Percentiles rank a stretch among this genome's conserved stretches.
Conservation (phyloP, 495 filamentous ascomycete species). For the Penicillium odoratum region DNA sequence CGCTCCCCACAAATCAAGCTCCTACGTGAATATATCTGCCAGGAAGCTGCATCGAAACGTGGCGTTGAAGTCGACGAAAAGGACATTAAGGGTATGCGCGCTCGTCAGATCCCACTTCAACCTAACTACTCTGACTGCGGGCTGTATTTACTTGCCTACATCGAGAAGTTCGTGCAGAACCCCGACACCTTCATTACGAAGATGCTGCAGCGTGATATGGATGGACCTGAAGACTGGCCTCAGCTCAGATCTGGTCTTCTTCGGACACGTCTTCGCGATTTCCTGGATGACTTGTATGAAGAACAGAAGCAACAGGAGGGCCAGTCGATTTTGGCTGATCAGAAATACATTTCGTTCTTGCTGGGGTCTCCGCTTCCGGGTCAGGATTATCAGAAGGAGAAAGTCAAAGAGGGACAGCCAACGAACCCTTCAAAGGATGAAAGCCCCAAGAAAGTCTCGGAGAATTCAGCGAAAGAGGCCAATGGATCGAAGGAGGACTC, state of each 20-base stretch:
- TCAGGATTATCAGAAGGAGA: constrained; percentile 1
- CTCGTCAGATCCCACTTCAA: constrained; percentile 71
- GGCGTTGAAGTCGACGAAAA: constrained; percentile 54
- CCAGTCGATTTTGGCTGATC: constrained; percentile 31
- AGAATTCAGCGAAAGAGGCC: neutral
- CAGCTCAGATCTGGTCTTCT: constrained; percentile 52
- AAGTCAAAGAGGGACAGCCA: neutral
- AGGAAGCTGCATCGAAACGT: constrained; percentile 71
- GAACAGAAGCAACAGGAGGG: constrained; percentile 37
- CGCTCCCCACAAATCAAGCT: constrained; percentile 62
- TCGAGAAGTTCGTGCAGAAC: constrained; percentile 72
- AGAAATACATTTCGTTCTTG: constrained; percentile 36
- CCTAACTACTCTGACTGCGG: constrained; percentile 88
- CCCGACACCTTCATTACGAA: constrained; percentile 65
- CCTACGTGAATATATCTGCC: constrained; percentile 74
- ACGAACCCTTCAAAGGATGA: neutral
- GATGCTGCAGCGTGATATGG: constrained; percentile 50
- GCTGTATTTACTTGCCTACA: constrained; percentile 77
- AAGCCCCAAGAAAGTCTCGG: neutral
- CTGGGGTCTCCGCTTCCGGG: constrained; percentile 20
- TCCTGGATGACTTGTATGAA: constrained; percentile 49
- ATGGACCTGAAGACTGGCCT: constrained; percentile 53
- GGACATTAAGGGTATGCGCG: constrained; percentile 63
- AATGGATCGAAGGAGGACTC: neutral
- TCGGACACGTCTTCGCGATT: constrained; percentile 52